Evolutionary conservation across 768 basidiomycete genomes (phyloP).

Genomic region (Leccinum truebloodii): DNA sequence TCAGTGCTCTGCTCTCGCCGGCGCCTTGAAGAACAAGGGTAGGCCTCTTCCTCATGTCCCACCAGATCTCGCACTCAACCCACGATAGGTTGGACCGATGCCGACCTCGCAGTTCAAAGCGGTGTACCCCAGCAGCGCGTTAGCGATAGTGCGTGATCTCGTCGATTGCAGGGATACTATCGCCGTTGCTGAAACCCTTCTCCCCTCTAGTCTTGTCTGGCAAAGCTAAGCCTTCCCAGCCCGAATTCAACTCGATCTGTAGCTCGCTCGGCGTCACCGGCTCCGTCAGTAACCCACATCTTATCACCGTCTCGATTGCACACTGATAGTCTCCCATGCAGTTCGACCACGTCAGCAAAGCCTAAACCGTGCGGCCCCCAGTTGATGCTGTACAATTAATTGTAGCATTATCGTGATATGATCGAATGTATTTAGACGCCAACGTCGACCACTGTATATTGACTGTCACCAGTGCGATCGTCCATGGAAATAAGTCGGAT

Average conservation of each 20-base stretch:
- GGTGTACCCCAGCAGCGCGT: conserved; percentile 49
- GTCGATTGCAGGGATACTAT: not conserved
- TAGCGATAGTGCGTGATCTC: conserved; percentile 46
- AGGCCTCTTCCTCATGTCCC: not conserved
- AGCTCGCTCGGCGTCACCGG: conserved; percentile 40
- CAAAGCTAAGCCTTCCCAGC: conserved; percentile 38
- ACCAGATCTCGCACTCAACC: not conserved
- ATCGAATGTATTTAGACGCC: conserved; percentile 3
- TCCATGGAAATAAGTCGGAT: not conserved
- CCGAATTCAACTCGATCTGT: conserved; percentile 54
- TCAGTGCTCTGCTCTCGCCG: conserved; percentile 58
- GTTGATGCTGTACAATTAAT: conserved; percentile 9
- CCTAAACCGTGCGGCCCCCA: not conserved
- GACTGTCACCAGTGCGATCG: not conserved
- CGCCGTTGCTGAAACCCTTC: not conserved
- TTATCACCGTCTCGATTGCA: not conserved
- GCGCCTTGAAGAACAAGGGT: conserved; percentile 54
- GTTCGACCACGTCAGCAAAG: not conserved
- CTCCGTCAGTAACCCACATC: conserved; percentile 27
- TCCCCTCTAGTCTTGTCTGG: conserved; percentile 50
- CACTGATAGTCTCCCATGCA: not conserved
- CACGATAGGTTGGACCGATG: conserved; percentile 4
- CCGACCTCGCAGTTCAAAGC: conserved; percentile 47
- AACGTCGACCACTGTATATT: not conserved
- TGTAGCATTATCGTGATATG: conserved; percentile 14